Conservation (phyloP, 176 grass and related monocot species). For the Puya raimondii region DNA sequence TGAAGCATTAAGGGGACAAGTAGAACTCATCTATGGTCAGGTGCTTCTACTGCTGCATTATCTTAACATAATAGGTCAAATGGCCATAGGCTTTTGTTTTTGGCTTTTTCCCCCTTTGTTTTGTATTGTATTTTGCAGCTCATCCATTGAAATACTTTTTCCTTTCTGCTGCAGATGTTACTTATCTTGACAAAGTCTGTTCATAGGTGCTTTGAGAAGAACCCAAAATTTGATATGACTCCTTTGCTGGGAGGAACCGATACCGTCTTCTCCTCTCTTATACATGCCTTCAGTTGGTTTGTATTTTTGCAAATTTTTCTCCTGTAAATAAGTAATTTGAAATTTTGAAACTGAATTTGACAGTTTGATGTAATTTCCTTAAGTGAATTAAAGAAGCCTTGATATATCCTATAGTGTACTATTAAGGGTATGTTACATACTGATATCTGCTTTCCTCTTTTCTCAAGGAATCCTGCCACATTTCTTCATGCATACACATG, state of each 20-base stretch:
- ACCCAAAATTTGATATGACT: slow-evolving; percentile 95
- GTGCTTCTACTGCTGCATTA: slow-evolving; percentile 37
- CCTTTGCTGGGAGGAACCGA: slow-evolving; percentile 78
- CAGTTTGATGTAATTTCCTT: neutral
- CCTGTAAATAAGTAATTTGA: neutral
- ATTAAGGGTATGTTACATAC: neutral
- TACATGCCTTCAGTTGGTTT: slow-evolving; percentile 86
- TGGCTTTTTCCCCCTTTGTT: slow-evolving; percentile 7
- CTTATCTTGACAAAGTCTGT: slow-evolving; percentile 95
- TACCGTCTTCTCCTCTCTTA: slow-evolving; percentile 89
- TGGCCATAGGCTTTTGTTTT: neutral
- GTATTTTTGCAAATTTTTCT: neutral
- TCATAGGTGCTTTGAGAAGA: slow-evolving; percentile 96
- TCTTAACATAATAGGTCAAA: neutral
- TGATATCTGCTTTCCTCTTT: neutral
- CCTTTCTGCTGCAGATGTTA: slow-evolving; percentile 50
- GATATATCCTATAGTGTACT: neutral
- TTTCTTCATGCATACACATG: slow-evolving; percentile 99
- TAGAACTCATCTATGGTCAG: slow-evolving; percentile 97
- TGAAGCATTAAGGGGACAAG: slow-evolving; percentile 65
- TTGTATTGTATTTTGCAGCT: neutral
- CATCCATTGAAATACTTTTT: neutral
- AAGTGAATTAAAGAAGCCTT: neutral
- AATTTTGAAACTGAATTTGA: neutral
- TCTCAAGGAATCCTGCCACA: slow-evolving; percentile 81